These are phyloP conservation scores for Rosa chinensis DNA, from an alignment of 306 rosid species.

Conservation along the genomic window DNA sequence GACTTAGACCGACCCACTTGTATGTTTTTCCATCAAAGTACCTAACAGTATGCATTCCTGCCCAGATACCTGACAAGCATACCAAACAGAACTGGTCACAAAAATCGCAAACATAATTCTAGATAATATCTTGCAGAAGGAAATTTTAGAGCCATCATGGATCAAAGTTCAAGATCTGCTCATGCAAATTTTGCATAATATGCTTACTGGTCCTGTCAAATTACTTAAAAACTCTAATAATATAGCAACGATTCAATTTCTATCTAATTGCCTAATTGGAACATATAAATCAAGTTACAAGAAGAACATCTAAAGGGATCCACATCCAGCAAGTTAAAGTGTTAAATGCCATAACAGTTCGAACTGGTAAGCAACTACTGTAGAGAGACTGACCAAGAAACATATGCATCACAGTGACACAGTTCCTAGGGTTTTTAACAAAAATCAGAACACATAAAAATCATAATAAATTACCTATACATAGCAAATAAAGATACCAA, in stretches of 20 bases:
- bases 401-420: not conserved
- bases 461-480: not conserved
- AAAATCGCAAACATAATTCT: slow-evolving; percentile 3
- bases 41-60: slow-evolving; percentile 96
- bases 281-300: not conserved
- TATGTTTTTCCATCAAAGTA: slow-evolving; percentile 97
- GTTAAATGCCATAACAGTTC: not conserved
- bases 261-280: not conserved
- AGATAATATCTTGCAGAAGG: not conserved
- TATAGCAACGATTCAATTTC: not conserved
- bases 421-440: not conserved
- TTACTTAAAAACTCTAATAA: not conserved
- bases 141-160: not conserved
- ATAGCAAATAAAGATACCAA: not conserved
- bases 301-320: not conserved
- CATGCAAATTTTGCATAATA: not conserved
- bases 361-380: not conserved
- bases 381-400: not conserved
- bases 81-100: slow-evolving; percentile 25
- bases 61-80: slow-evolving; percentile 86
- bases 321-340: not conserved
- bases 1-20: slow-evolving; percentile 99
- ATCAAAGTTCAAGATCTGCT: not conserved
- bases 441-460: not conserved
- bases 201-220: not conserved